Percentiles rank a stretch among this genome's conserved stretches.
Conservation (phyloP, 2,329 filamentous ascomycete species). For the Penicillium sp. region DNA sequence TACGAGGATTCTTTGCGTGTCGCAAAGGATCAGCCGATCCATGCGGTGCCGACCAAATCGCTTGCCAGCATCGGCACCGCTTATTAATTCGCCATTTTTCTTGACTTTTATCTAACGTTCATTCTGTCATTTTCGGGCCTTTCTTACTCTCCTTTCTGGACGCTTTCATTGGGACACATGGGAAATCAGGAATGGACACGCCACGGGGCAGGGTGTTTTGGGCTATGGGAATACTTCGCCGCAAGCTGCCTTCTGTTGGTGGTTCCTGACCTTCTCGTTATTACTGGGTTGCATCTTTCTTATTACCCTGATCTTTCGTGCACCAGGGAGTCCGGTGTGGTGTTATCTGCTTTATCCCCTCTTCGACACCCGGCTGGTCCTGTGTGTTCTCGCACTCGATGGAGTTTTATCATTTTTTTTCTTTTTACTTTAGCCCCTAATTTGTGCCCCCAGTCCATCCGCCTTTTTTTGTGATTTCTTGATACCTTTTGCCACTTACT, state of each 20-base stretch:
- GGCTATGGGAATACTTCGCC: constrained; percentile 31
- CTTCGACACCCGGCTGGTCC: constrained; percentile 48
- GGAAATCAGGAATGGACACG: constrained; percentile 39
- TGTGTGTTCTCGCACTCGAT: constrained; percentile 46
- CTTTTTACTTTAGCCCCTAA: constrained; percentile 35
- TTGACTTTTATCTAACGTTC: constrained; percentile 31
- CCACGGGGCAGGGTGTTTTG: constrained; percentile 35
- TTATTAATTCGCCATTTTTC: constrained; percentile 33
- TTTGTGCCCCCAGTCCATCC: constrained; percentile 33
- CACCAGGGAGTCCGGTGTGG: constrained; percentile 47
- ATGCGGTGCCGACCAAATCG: constrained; percentile 45
- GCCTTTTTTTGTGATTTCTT: constrained; percentile 30
- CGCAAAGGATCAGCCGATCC: constrained; percentile 42
- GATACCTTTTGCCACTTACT: constrained; percentile 35
- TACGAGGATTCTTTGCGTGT: constrained; percentile 68
- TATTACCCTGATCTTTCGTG: constrained; percentile 33
- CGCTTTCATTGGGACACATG: constrained; percentile 44
- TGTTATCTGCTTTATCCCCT: constrained; percentile 39
- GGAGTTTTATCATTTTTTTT: constrained; percentile 35
- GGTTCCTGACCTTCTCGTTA: constrained; percentile 30
- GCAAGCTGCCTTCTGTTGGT: constrained; percentile 34
- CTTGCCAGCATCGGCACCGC: constrained; percentile 44
- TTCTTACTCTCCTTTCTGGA: constrained; percentile 34
- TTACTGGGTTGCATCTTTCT: constrained; percentile 23
- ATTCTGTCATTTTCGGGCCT: constrained; percentile 22